Conservation (phyloP, 1,139 yeast genomes). For the Blastobotrys petasosporus region DNA sequence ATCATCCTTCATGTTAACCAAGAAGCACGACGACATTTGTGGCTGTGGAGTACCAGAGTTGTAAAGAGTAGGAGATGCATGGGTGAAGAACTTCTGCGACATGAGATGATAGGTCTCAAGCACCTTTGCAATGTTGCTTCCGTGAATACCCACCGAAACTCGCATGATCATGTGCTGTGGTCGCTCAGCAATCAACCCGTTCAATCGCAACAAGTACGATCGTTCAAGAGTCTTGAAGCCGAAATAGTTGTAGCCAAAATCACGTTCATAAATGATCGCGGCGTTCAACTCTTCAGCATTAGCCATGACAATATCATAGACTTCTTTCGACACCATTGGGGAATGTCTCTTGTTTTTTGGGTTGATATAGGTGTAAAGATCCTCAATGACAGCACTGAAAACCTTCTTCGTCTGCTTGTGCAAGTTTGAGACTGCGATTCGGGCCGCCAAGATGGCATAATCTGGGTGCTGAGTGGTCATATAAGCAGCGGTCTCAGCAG, state of each 20-base stretch:
- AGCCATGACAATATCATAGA: slow-evolving; percentile 47
- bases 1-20: slow-evolving; percentile 73
- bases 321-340: slow-evolving; percentile 61
- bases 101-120: slow-evolving; percentile 66
- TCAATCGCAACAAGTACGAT: slow-evolving; percentile 56
- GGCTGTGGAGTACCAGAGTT: slow-evolving; percentile 73
- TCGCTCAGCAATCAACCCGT: slow-evolving; percentile 63
- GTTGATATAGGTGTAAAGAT: slow-evolving; percentile 61
- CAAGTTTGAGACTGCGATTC: slow-evolving; percentile 70
- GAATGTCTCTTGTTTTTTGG: slow-evolving; percentile 54
- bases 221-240: slow-evolving; percentile 72
- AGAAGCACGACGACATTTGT: slow-evolving; percentile 74
- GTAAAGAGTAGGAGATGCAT: slow-evolving; percentile 77
- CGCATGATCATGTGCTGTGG: slow-evolving; percentile 79
- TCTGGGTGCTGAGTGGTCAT: slow-evolving; percentile 90
- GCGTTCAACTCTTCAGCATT: slow-evolving; percentile 53
- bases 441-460: slow-evolving; percentile 77
- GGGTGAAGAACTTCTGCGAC: slow-evolving; percentile 71
- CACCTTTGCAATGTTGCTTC: slow-evolving; percentile 53
- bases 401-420: slow-evolving; percentile 73
- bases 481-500: slow-evolving; percentile 84
- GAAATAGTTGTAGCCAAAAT: slow-evolving; percentile 61
- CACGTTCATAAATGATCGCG: slow-evolving; percentile 61
- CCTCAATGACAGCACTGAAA: slow-evolving; percentile 61
- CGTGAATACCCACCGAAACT: slow-evolving; percentile 74